Base-by-base conservation (phyloP, 2,329 filamentous ascomycete genomes). In the Pseudogymnoascus sp. region DNA sequence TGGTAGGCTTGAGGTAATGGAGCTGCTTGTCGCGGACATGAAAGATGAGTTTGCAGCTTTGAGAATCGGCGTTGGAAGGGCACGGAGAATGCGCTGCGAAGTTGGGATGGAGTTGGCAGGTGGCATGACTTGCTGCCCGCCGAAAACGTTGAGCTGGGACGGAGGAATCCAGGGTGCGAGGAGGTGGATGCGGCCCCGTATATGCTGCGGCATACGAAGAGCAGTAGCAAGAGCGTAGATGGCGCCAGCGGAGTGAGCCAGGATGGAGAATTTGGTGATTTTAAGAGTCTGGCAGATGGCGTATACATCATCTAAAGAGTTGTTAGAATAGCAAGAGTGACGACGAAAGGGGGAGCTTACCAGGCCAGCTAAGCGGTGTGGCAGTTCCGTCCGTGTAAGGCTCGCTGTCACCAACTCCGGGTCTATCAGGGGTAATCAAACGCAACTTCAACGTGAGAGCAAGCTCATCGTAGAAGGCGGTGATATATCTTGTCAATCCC, bases 121-220 rank as follows among this genome's bases (percentile, higher is more conserved):
- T 0, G 90, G 89, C 3, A 89, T 82, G 14, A 87, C 87, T 70
- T 91, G 87, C 14, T 84, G 84, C 63, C 90, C 87, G 28, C 88
- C 87, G 67, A 93, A 88, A 16, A 89, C 87, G 61, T 87, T 92
- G 81, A 96, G 89, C 73, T 96, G 92, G 4, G 91, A 98, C 0
- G 95, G 95, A 1, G 95, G 95, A 56, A 99, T 98, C 95, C 92
- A 97, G 0, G 95, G 95, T 0, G 95, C 93, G 7, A 99, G 82
- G 2, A 99, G 84, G 75, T 99, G 95, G 62, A 99, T 95, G 61
- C 91, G 89, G 19, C 95, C 95, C 5, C 93, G 89, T 65, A 99
- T 96, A 72, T 97, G 91, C 70, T 97, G 93, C 3, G 95, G 95
- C 84, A 99, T 96, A 50, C 95, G 90, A 50, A 99, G 81, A 0